These are phyloP conservation scores for Penicillium sp. DNA, from an alignment of 2,329 filamentous ascomycete genomes.

Conservation along the genomic window DNA sequence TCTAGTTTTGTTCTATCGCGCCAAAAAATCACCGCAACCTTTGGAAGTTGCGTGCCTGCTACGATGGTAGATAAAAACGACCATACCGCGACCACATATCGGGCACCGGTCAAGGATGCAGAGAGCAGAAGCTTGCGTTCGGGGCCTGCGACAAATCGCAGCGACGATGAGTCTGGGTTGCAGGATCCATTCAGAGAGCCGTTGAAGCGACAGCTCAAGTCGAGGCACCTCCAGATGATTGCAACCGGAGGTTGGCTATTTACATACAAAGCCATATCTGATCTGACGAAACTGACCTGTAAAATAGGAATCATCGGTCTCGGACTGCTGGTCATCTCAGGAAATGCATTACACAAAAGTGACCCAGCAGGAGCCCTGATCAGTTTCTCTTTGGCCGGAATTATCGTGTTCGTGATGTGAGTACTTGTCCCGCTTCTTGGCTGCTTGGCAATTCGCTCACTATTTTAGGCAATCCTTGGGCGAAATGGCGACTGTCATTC, in stretches of 20 bases:
- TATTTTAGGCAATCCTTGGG: slow-evolving; percentile 65
- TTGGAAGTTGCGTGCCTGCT: background rate
- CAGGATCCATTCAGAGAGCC: background rate
- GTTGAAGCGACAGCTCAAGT: background rate
- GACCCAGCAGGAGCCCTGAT: slow-evolving; percentile 65
- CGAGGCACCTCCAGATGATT: slow-evolving; percentile 68
- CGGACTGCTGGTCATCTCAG: background rate
- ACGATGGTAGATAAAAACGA: background rate
- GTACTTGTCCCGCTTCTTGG: background rate
- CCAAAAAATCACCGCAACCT: background rate
- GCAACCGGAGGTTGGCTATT: slow-evolving; percentile 50
- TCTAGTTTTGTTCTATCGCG: background rate
- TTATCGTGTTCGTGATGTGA: slow-evolving; percentile 63
- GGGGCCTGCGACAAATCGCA: background rate
- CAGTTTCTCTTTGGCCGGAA: slow-evolving; percentile 73
- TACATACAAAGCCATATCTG: background rate
- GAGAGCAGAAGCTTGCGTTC: background rate
- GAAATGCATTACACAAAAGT: background rate
- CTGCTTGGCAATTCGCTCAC: background rate
- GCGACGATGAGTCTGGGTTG: background rate
- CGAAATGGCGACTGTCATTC: slow-evolving; percentile 74
- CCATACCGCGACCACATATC: background rate
- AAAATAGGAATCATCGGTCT: background rate
- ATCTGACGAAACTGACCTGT: background rate
- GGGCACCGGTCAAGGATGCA: background rate